Base-by-base conservation (phyloP, 768 basidiomycete genomes). In the Tephrocybe sp. region DNA sequence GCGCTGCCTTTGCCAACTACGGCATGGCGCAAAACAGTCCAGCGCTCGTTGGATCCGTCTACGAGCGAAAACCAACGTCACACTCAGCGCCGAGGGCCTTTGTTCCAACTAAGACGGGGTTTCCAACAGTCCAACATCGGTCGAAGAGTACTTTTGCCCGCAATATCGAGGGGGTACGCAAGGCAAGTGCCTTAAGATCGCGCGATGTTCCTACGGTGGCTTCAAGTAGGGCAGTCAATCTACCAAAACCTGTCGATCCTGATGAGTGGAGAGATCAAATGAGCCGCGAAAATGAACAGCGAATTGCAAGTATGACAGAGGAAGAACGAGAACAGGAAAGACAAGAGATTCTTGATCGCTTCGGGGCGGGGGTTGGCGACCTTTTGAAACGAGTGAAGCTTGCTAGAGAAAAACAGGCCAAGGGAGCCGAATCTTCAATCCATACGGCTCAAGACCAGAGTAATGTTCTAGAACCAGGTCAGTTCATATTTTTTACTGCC, bases 321-420 rank as follows among this genome's bases (percentile, higher is more conserved):
- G 81, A 82, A 13, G 87, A 94, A 63, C 73, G 83, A 9, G 82
- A 85, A 53, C 65, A 78, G 44, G 91, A 88, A 64, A 72, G 74
- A 36, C 68, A 68, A 43, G 80, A 90, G 53, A 79, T 95, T 34
- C 48, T 89, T 22, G 83, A 89, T 52, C 76, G 79, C 37, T 84
- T 95, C 60, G 92, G 92, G 1, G 69, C 76, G 1, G 82, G 79
- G 15, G 73, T 92, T 9, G 73, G 74, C 2, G 83, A 84, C 37
- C 65, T 90, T 3, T 55, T 95, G 61, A 76, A 68, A 58, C 79
- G 74, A 46, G 79, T 80, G 18, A 75, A 72, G 53, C 68, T 73
- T 43, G 75, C 77, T 18, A 69, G 74, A 64, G 78, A 74, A 66
- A 68, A 61, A 37, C 27, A 61, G 59, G 52, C 42, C 50, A 52